These are phyloP conservation scores for Pseudoneurospora amorphoporcata DNA, from an alignment of 495 filamentous ascomycete species.

Conservation along the genomic window DNA sequence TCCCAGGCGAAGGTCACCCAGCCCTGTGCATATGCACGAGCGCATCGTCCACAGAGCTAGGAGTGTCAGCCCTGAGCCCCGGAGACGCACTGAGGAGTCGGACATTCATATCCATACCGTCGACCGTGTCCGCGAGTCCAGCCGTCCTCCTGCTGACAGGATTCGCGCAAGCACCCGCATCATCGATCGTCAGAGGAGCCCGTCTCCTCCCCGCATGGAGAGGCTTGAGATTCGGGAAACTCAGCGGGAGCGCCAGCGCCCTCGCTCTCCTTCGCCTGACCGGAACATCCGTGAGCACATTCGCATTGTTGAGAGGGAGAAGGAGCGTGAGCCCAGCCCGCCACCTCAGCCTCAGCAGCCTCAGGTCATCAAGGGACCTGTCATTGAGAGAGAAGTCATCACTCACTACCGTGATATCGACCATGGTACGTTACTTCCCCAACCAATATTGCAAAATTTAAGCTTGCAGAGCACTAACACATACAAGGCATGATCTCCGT, in stretches of 20 bases:
- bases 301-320: conserved; percentile 33
- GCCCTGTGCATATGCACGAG: conserved; percentile 30
- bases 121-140: conserved; percentile 18
- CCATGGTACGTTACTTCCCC: conserved; percentile 49
- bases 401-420: conserved; percentile 82
- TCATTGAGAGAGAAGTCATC: conserved; percentile 71
- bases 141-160: conserved; percentile 18
- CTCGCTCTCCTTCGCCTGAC: conserved; percentile 33
- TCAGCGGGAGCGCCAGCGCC: conserved; percentile 27
- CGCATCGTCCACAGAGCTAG: conserved; percentile 20
- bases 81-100: conserved; percentile 15
- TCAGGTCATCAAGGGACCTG: conserved; percentile 50
- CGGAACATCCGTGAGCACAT: conserved; percentile 24
- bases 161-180: conserved; percentile 16
- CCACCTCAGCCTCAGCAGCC: conserved; percentile 43
- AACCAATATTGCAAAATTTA: background rate
- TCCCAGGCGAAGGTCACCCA: conserved; percentile 30
- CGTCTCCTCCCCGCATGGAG: conserved; percentile 17
- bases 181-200: conserved; percentile 17
- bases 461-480: conserved; percentile 3
- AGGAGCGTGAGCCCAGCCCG: conserved; percentile 33
- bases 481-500: conserved; percentile 30
- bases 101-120: conserved; percentile 19
- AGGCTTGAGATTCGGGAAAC: conserved; percentile 29
- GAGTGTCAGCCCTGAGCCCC: conserved; percentile 22